Evolutionary conservation across 2,329 filamentous ascomycete genomes (phyloP), one percentile per base, ranked within the genome.

Genomic region (Sphaerulina vaccinii): DNA sequence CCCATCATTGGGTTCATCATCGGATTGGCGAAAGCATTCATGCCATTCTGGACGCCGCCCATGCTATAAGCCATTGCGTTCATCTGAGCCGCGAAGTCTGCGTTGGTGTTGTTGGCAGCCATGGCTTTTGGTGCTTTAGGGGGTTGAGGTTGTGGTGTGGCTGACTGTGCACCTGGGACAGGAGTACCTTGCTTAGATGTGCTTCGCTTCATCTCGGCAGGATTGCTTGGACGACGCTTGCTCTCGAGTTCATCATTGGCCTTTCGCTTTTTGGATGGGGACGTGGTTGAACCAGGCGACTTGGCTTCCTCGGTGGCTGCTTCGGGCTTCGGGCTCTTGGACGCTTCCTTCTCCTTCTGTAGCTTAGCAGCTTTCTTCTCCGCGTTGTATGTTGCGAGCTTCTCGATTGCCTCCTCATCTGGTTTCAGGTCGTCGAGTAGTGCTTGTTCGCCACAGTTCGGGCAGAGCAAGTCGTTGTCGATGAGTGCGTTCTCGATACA

Each of bases 401-500:
- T 91, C 74, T 88, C 87, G 60, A 93, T 88, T 70, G 87, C 90
- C 64, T 93, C 89, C 60, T 89, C 86, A 73, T 97, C 90, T 58
- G 85, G 40, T 68, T 85, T 83, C 62, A 99, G 82, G 73, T 96
- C 87, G 79, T 96, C 92, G 74, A 97, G 88, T 65, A 96, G 79
- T 60, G 96, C 89, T 67, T 89, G 89, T 70, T 96, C 90, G 58
- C 86, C 87, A 73, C 93, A 99, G 63, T 85, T 86, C 59, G 93
- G 93, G 73, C 93, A 99, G 73, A 91, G 80, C 75, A 99, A 90
- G 80, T 99, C 93, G 82, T 87, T 93, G 79, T 97, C 91, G 75
- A 96, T 92, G 74, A 99, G 85, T 74, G 91, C 89, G 82, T 96
- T 96, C 71, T 93, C 95, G 75, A 99, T 96, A 86, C 93, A 99